These are phyloP conservation scores for Macadamia integrifolia DNA, from an alignment of 164 flowering plant genomes.

Conservation along the genomic window DNA sequence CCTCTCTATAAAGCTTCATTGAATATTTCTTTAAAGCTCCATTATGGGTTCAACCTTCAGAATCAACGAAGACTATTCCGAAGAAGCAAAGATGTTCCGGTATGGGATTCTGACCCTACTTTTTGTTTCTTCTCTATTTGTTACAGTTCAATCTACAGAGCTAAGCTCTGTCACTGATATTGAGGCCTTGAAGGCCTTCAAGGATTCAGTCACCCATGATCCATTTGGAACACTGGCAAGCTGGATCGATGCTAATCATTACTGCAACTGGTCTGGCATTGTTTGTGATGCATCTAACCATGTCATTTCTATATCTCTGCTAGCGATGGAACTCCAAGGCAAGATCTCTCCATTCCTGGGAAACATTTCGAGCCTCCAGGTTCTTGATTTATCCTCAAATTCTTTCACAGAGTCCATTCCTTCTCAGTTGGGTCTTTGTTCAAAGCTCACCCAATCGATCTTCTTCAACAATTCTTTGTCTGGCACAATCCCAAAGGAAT, in stretches of 20 bases:
- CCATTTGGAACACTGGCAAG: not conserved
- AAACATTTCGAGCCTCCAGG: conserved; percentile 36
- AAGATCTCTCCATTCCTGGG: conserved; percentile 59
- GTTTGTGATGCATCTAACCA: conserved; percentile 30
- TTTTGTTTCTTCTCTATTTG: not conserved
- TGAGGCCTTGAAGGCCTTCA: not conserved
- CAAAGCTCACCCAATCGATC: conserved; percentile 47
- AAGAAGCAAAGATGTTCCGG: not conserved
- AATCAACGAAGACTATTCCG: not conserved
- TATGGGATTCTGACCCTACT: not conserved
- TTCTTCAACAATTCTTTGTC: conserved; percentile 51
- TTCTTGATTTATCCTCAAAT: conserved; percentile 71
- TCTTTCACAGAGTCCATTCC: conserved; percentile 65
- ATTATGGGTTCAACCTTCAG: not conserved
- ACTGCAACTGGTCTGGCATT: conserved; percentile 74
- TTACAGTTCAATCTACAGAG: not conserved
- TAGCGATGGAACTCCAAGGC: conserved; percentile 45
- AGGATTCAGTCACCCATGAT: not conserved
- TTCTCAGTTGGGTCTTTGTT: conserved; percentile 43
- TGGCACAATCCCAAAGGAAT: conserved; percentile 50
- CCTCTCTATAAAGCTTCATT: too few relatives aligned
- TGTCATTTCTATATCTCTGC: conserved; percentile 53
- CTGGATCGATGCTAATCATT: not conserved
- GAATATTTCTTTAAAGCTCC: not conserved
- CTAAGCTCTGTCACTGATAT: not conserved